These are phyloP conservation scores for Eimeria praecox DNA, from an alignment of 169 alveolate genomes.

Conservation along the genomic window DNA sequence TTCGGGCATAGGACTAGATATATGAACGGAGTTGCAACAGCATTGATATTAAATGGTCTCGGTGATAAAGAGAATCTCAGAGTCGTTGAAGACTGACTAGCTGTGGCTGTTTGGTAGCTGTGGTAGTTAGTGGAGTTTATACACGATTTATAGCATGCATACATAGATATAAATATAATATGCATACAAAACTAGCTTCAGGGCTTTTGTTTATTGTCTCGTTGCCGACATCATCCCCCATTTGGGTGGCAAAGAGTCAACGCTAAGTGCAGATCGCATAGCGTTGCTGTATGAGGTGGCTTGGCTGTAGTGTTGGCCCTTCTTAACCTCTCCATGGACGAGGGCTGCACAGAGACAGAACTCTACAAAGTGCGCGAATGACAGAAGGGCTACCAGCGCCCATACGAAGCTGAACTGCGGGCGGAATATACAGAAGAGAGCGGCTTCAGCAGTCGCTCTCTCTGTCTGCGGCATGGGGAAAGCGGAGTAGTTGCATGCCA, in stretches of 20 bases:
- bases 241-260: constrained; percentile 57
- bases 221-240: constrained; percentile 12
- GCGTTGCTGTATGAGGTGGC: neutral
- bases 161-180: too few species aligned
- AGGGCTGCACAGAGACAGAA: constrained; percentile 34
- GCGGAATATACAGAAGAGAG: constrained; percentile 43
- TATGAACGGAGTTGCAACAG: neutral
- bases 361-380: neutral
- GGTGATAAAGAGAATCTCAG: too few species aligned
- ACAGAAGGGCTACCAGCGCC: constrained; percentile 28
- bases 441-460: constrained; percentile 47
- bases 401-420: constrained; percentile 54
- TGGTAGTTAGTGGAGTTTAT: too few species aligned
- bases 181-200: too few species aligned
- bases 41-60: too few species aligned
- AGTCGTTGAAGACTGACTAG: too few species aligned
- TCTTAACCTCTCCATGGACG: constrained; percentile 1
- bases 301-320: neutral
- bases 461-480: constrained; percentile 48
- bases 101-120: too few species aligned
- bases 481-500: constrained; percentile 30
- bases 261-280: constrained; percentile 9
- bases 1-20: neutral
- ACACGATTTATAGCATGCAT: too few species aligned
- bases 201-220: neutral